Base-by-base conservation (phyloP, 2,329 filamentous ascomycete genomes). In the Xylariaceae sp. region DNA sequence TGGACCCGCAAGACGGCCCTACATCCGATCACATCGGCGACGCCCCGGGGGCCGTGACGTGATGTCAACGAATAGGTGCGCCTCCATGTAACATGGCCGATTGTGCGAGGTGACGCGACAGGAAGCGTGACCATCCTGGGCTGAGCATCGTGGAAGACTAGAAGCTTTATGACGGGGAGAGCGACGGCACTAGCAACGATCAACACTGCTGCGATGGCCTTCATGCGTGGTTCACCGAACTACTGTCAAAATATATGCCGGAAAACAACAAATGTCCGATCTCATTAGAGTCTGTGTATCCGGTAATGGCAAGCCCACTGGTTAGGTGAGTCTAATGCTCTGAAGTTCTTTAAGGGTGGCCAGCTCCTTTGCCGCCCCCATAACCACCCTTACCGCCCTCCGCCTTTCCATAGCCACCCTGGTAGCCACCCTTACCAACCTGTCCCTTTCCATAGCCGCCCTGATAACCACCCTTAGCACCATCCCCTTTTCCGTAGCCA, bases 341-440 rank as follows among this genome's bases (percentile, higher is more conserved):
- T 22, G 9, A 5, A 9, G 8, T 40, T 21, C 37, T 21, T 46
- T 16, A 46, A 36, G 44, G 44, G 12, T 46, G 13, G 34, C 16
- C 45, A 15, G 22, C 10, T 10, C 16, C 40, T 9, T 49, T 40
- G n/a, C 46, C 51, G 18, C 56, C 53, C 10, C 52, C 22, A 50
- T 53, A 43, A 26, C 29, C 48, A 18, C 37, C 21, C 19, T 52
- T 30, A 7, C 43, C 16, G 8, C 42, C 2, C 5, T 37, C 40
- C 9, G 54, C 47, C 21, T 53, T 55, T 34, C 52, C 55, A 41
- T 47, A 46, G 22, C 60, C 57, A 53, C 57, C 55, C 21, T 55
- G 56, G 19, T 47, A 46, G 9, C 60, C 57, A 40, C 55, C 47
- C 13, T 55, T 47, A 7, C 55, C 53, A 47, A n/a, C n/a, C 52